Conservation (phyloP, 2,329 filamentous ascomycete species). For the Akanthomyces dipterigenus region DNA sequence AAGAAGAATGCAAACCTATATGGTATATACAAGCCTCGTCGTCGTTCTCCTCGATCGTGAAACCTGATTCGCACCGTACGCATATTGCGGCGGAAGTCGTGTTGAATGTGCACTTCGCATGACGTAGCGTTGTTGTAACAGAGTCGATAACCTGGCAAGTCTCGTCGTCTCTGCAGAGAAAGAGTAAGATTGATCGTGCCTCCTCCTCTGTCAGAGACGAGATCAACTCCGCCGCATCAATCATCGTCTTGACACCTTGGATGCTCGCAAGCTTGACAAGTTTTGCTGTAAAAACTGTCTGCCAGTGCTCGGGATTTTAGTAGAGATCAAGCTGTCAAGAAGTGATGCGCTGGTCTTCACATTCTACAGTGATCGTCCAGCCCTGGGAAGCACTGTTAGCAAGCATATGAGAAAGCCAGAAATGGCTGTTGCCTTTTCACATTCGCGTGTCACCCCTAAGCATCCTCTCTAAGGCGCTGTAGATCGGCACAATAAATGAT, state of each 20-base stretch:
- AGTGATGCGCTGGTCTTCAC: too few species aligned
- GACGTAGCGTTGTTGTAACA: neutral
- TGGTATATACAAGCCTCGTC: neutral
- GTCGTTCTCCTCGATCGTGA: neutral
- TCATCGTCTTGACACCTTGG: neutral
- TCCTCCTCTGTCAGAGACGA: neutral
- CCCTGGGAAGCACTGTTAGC: too few species aligned
- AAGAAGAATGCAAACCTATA: neutral
- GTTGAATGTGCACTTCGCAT: neutral
- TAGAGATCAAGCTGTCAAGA: too few species aligned
- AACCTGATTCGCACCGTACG: neutral
- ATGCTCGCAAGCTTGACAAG: neutral
- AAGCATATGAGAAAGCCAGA: too few species aligned
- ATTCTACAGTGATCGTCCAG: too few species aligned
- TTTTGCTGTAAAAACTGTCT: neutral
- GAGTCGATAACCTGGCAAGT: neutral
- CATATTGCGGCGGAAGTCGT: neutral
- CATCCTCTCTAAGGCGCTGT: too few species aligned
- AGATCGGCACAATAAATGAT: too few species aligned
- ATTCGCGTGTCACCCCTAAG: too few species aligned
- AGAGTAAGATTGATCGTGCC: neutral
- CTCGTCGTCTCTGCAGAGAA: neutral
- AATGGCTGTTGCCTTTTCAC: too few species aligned
- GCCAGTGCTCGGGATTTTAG: too few species aligned
- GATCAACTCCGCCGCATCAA: neutral